Percentiles rank a stretch among this genome's conserved stretches.
Conservation (phyloP, 345 rosid genomes). For the Sisymbrium irio region DNA sequence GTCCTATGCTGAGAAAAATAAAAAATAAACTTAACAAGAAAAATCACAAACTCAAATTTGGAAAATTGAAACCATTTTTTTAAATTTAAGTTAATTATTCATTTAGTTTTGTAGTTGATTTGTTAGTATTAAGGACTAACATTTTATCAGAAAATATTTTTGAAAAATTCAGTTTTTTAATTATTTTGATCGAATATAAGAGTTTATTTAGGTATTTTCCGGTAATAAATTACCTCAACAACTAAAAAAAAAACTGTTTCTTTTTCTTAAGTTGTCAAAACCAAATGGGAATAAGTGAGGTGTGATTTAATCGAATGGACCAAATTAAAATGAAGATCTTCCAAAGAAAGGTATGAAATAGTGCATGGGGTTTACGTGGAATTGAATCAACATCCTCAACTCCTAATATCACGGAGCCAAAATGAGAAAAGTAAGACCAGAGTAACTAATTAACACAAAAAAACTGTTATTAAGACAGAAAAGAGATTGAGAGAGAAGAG, state of each 20-base stretch:
- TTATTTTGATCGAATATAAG: background rate
- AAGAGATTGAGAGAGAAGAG: constrained; percentile 16
- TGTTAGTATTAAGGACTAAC: background rate
- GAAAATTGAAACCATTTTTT: too few relatives aligned
- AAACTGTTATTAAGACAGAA: constrained; percentile 22
- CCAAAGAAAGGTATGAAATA: background rate
- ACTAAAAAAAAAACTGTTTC: background rate
- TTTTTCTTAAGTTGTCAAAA: background rate
- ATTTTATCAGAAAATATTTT: background rate
- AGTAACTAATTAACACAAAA: constrained; percentile 27
- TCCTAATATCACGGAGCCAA: constrained; percentile 29
- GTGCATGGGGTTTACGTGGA: constrained; percentile 25
- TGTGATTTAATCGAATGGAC: background rate
- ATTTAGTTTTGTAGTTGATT: background rate
- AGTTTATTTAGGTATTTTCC: background rate
- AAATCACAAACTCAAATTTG: background rate
- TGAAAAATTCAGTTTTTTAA: background rate
- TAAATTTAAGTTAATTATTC: background rate
- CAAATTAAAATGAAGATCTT: background rate
- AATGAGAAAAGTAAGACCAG: constrained; percentile 13
- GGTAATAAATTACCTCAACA: background rate
- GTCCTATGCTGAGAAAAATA: too few relatives aligned
- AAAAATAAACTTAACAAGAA: too few relatives aligned
- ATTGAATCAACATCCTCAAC: background rate
- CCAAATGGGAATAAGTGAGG: background rate